Base-by-base conservation (phyloP, 2,329 filamentous ascomycete genomes). In the Teratosphaeria nubilosa region DNA sequence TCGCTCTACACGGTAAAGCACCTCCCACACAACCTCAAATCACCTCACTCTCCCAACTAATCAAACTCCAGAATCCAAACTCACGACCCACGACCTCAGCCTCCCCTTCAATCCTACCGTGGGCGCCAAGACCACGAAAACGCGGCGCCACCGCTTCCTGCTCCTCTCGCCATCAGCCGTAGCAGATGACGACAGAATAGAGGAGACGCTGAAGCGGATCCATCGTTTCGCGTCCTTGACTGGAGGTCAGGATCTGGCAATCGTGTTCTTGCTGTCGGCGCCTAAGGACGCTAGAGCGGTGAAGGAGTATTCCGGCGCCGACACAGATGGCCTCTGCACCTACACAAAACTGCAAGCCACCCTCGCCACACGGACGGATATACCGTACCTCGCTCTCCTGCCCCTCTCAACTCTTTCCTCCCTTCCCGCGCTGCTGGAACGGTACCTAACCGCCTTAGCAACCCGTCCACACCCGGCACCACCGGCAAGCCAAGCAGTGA, bases 61-160 rank as follows among this genome's bases (percentile, higher is more conserved):
- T 14, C 13, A 14, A 41, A 41, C 34, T 20, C 9, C 56, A 75
- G 71, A 73, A 56, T 62, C 59, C 22, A 53, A 62, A 0, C 68
- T 74, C 34, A 67, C 70, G 45, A 73, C 74, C 22, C 69, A 73
- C 62, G 73, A 72, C 57, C 62, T 78, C 31, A 64, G 68, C 2
- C 60, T 72, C 5, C 65, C 69, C 7, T 63, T 69, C 14, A 16
- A 32, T 2, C 24, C 59, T 32, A 55, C 50, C 3, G 27, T 51
- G 34, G 66, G 34, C 52, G 59, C 30, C 11, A 56, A 31, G 16
- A 53, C 16, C 3, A 5, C 61, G 2, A 5, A 4, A 30, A 57
- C 57, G 10, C 62, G 61, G 14, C 56, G 62, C 22, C 61, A 72
- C 2, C 67, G 67, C 27, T 48, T 71, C 31, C 65, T 74, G 20